These are phyloP conservation scores for Zanthoxylum bungeanum DNA, from an alignment of 345 rosid species.

Conservation along the genomic window DNA sequence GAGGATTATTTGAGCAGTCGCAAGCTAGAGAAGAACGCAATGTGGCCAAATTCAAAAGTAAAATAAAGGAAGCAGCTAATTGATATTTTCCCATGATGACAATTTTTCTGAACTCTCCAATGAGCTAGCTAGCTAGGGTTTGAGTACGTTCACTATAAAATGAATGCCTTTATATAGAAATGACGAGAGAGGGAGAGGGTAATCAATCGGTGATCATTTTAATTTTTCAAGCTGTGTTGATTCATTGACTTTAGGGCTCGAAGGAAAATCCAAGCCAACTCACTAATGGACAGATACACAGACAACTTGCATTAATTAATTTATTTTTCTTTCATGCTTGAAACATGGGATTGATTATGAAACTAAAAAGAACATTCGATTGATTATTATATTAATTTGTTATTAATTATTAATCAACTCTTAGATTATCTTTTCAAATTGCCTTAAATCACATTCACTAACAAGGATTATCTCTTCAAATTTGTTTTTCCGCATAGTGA, in stretches of 20 bases:
- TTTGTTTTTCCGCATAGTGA: no score
- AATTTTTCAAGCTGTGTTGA: background rate
- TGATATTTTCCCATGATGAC: background rate
- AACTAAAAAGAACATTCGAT: background rate
- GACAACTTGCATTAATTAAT: background rate
- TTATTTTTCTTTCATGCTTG: no score
- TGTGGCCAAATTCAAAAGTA: conserved; percentile 27
- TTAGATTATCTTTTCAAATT: no score
- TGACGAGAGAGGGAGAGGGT: background rate
- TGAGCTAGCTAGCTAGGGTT: background rate
- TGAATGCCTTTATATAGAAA: background rate
- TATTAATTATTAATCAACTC: no score
- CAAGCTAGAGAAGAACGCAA: conserved; percentile 37
- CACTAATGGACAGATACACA: background rate
- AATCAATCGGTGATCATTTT: background rate
- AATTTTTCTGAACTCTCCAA: background rate
- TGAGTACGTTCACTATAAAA: background rate
- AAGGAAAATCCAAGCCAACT: background rate
- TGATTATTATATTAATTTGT: background rate
- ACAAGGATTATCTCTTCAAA: no score
- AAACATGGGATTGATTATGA: background rate
- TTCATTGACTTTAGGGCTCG: background rate
- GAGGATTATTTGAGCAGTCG: conserved; percentile 40
- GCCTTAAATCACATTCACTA: no score
- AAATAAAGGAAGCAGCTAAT: conserved; percentile 3